Conservation (phyloP, 805 yeast species). For the Spathaspora gorwiae region DNA sequence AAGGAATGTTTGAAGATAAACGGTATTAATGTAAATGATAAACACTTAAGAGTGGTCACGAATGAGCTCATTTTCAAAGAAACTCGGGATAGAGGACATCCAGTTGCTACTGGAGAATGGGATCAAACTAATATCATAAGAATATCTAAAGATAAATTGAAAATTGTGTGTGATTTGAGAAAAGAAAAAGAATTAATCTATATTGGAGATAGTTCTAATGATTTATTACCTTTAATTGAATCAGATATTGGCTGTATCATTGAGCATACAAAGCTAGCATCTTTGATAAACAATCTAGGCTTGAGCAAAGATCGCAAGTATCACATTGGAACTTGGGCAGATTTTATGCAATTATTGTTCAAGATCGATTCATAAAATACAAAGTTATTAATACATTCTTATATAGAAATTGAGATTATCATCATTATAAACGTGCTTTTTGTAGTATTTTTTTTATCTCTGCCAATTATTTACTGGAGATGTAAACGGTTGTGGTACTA, state of each 20-base stretch:
- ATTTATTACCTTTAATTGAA: conserved; percentile 45
- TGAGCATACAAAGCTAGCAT: conserved; percentile 29
- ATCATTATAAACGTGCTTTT: neutral
- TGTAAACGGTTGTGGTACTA: conserved; percentile 14
- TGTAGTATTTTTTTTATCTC: conserved; percentile 10
- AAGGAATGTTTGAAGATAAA: conserved; percentile 20
- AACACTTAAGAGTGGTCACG: conserved; percentile 31
- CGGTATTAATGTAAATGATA: conserved; percentile 13
- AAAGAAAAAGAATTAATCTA: conserved; percentile 29
- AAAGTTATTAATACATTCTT: neutral
- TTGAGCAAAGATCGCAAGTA: conserved; percentile 1
- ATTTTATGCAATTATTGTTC: conserved; percentile 1
- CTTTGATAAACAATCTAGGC: conserved; percentile 1
- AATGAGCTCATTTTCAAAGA: conserved; percentile 47
- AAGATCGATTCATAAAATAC: neutral
- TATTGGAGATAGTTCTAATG: conserved; percentile 63
- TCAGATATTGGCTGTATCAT: conserved; percentile 47
- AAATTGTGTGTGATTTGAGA: conserved; percentile 11
- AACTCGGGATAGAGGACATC: conserved; percentile 8
- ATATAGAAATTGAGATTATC: neutral
- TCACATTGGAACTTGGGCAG: conserved; percentile 4
- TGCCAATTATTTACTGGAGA: conserved; percentile 24
- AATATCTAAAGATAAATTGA: conserved; percentile 52
- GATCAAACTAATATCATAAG: conserved; percentile 23
- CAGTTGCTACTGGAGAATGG: conserved; percentile 28